Evolutionary conservation across 768 basidiomycete species (phyloP), one percentile per base, ranked within the genome.

Genomic region (Psilocybe subaeruginosa): DNA sequence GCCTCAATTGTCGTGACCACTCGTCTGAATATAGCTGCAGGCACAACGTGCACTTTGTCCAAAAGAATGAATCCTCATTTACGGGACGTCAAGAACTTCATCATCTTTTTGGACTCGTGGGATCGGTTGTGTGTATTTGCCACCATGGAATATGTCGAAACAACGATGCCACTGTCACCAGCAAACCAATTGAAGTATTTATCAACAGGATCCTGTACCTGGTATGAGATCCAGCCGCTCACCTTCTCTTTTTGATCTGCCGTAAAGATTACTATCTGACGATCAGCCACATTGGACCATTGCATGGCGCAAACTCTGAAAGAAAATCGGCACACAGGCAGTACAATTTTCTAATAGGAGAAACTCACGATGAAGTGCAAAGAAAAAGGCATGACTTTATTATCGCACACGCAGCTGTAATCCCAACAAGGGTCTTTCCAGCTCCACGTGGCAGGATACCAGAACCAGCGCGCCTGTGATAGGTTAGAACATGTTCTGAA

Each of bases 41-140:
- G 97, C 4, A 98, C 97, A 64, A 99, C 97, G 73, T 99, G 97
- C 17, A 99, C 97, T 77, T 99, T 97, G 70, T 99, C 97, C 46
- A 99, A 82, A 17, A 99, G 80, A 64, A 99, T 92, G 76, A 98
- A 98, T 8, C 97, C 97, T 97, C 97, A 99, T 76, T 99, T 97
- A 56, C 97, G 82, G n/a, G 94, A 95, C 30, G 94, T 94, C 48
- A 99, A 75, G 71, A 99, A 99, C 66, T 99, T 95, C 97, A 99
- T 99, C 93, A 99, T 98, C 80, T 99, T 97, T 80, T 97, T 95
- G 16, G 97, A 93, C 71, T 97, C 95, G 72, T 99, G 95, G n/a
- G 97, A 97, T 66, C 97, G 87, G 73, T 98, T 97, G 70, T 95
- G 93, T 2, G 95, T 97, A 73, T 98, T 98, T 31, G 97, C 96